These are phyloP conservation scores for Jaltomata sinuosa DNA, from an alignment of 257 asterid genomes.

Conservation along the genomic window DNA sequence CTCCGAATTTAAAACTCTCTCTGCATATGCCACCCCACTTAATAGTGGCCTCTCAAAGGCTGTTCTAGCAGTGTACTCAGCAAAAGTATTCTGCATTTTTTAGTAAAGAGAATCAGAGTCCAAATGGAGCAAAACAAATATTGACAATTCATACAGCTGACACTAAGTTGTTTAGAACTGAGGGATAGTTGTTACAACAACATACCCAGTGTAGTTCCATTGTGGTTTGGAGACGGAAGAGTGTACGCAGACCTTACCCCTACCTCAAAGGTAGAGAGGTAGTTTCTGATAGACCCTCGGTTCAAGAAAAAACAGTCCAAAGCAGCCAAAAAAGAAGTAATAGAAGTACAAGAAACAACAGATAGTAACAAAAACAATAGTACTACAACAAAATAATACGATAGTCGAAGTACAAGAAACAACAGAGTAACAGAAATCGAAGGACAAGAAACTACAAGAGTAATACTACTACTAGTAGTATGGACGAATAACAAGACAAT, in stretches of 20 bases:
- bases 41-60: conserved; percentile 91
- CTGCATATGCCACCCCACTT: conserved; percentile 93
- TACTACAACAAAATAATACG: too few species aligned
- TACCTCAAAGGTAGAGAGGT: not conserved
- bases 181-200: not conserved
- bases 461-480: not conserved
- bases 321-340: not conserved
- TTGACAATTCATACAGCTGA: not conserved
- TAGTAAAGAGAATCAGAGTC: not conserved
- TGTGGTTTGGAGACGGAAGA: not conserved
- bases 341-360: not conserved
- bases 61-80: conserved; percentile 81
- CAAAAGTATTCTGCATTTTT: conserved; percentile 74
- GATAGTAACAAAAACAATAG: not conserved
- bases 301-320: not conserved
- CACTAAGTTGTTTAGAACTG: not conserved
- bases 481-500: not conserved
- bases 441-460: not conserved
- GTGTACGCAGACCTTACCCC: not conserved
- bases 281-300: not conserved
- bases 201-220: not conserved
- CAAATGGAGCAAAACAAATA: not conserved
- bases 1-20: conserved; percentile 58
- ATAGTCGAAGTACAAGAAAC: too few species aligned
- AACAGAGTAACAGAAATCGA: not conserved